Conservation (phyloP, 2,329 filamentous ascomycete genomes). For the Colletotrichum sp. region DNA sequence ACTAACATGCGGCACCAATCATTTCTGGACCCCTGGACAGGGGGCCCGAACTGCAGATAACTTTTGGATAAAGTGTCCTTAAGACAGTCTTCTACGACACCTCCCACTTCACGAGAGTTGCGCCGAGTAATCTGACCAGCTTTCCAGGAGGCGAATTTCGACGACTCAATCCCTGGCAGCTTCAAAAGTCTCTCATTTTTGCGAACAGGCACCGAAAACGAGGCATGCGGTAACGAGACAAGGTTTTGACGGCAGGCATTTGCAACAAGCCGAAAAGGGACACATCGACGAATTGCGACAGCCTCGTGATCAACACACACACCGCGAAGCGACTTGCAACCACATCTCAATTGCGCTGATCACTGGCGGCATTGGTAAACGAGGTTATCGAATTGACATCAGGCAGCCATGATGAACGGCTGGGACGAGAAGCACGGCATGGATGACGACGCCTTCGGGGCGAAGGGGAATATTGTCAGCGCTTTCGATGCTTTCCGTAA, state of each 20-base stretch:
- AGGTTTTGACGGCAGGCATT: slow-evolving; percentile 12
- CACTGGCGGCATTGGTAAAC: background rate
- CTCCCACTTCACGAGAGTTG: slow-evolving; percentile 15
- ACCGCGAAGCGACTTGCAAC: background rate
- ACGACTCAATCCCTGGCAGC: background rate
- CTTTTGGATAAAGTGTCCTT: slow-evolving; percentile 25
- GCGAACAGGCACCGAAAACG: background rate
- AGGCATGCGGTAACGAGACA: slow-evolving; percentile 13
- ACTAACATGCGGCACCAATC: slow-evolving; percentile 18
- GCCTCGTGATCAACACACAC: background rate
- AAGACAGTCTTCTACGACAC: background rate
- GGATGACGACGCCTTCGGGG: slow-evolving; percentile 81
- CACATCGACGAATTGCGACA: background rate
- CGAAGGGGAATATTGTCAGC: slow-evolving; percentile 73
- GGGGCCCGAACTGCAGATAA: slow-evolving; percentile 15
- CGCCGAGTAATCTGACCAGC: slow-evolving; percentile 9
- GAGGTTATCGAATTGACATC: background rate
- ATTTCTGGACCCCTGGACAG: slow-evolving; percentile 14
- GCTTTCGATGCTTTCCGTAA: slow-evolving; percentile 98
- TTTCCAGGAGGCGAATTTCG: background rate
- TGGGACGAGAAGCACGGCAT: slow-evolving; percentile 69
- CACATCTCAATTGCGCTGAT: background rate
- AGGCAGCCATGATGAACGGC: slow-evolving; percentile 70
- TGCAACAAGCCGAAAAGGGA: slow-evolving; percentile 12
- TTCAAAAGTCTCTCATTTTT: background rate